Evolutionary conservation across 345 rosid genomes (phyloP).

Genomic region (Angophora floribunda): DNA sequence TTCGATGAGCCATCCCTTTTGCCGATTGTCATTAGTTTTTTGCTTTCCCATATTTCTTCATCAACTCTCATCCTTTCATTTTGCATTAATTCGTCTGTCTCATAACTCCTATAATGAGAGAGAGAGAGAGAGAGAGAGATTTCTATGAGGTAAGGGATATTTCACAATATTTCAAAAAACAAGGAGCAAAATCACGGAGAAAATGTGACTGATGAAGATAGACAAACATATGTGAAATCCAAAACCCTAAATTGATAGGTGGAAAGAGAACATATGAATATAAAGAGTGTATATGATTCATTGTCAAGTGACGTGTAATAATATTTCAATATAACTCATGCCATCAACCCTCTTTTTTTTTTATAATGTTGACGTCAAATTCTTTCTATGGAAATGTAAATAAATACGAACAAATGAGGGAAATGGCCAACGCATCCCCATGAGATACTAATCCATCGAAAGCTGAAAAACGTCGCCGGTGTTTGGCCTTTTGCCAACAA

Average conservation of each 20-base stretch:
- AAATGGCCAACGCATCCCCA: neutral
- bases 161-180: neutral
- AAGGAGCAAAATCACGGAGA: neutral
- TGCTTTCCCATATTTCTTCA: neutral
- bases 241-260: neutral
- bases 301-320: neutral
- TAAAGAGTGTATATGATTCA: neutral
- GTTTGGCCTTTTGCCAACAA: conserved; percentile 13
- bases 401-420: neutral
- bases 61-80: neutral
- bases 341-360: neutral
- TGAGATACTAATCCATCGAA: neutral
- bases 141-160: neutral
- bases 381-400: neutral
- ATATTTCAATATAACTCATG: neutral
- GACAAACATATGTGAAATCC: neutral
- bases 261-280: neutral
- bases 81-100: neutral
- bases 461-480: conserved; percentile 1
- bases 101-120: neutral
- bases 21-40: neutral
- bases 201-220: neutral
- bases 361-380: neutral
- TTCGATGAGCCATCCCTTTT: neutral
- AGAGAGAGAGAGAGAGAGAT: neutral